Conservation (phyloP, 306 rosid genomes). For the Glycine soja region DNA sequence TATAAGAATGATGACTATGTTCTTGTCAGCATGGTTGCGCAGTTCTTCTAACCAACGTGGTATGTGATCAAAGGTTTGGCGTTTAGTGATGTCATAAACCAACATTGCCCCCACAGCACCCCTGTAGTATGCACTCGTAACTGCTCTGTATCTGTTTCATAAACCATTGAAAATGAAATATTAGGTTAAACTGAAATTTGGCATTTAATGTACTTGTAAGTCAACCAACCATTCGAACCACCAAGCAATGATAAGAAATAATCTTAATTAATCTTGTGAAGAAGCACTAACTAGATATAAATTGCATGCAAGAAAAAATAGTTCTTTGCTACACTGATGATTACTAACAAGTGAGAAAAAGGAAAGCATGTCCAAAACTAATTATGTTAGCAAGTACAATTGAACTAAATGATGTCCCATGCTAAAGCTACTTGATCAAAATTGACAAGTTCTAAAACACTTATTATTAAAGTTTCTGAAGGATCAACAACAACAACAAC, state of each 20-base stretch:
- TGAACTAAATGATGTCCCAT: slow-evolving; percentile 1
- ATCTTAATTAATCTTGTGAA: not conserved
- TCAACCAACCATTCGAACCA: not conserved
- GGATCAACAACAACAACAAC: too few species aligned
- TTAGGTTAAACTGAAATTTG: slow-evolving; percentile 29
- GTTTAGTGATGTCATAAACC: slow-evolving; percentile 89
- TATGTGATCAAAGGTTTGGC: slow-evolving; percentile 89
- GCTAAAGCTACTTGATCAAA: slow-evolving; percentile 8
- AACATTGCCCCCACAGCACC: slow-evolving; percentile 99
- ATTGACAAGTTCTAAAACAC: not conserved
- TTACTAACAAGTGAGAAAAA: slow-evolving; percentile 11
- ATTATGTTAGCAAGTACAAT: slow-evolving; percentile 8
- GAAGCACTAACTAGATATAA: not conserved
- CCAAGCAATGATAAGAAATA: not conserved
- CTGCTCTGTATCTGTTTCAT: slow-evolving; percentile 85
- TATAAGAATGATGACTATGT: slow-evolving; percentile 85
- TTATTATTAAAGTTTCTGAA: not conserved
- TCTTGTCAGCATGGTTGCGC: slow-evolving; percentile 94
- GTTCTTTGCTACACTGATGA: not conserved
- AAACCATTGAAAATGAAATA: slow-evolving; percentile 10
- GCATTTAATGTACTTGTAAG: not conserved
- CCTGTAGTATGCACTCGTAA: slow-evolving; percentile 96
- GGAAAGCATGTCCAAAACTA: not conserved
- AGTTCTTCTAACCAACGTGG: slow-evolving; percentile 98
- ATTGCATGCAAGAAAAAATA: not conserved